These are phyloP conservation scores for Solanum chilense DNA, from an alignment of 257 asterid genomes.

Conservation along the genomic window DNA sequence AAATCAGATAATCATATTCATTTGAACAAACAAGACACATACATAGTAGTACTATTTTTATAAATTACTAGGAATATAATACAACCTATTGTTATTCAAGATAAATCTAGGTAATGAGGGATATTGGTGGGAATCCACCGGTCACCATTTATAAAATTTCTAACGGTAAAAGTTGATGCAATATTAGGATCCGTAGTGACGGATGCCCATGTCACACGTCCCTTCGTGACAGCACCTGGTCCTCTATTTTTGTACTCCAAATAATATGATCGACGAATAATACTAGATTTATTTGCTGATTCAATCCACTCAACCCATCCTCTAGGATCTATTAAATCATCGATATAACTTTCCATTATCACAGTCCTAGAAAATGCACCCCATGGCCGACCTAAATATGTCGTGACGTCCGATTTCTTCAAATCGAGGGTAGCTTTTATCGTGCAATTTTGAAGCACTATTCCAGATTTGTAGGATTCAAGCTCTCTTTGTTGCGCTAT, in stretches of 20 bases:
- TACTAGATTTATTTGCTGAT: not conserved
- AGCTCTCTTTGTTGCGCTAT: not conserved
- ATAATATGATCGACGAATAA: not conserved
- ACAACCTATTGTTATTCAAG: not conserved
- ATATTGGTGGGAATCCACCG: not conserved
- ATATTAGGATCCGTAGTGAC: not conserved
- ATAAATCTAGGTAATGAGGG: not conserved
- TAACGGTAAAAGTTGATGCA: not conserved
- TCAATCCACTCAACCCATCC: not conserved
- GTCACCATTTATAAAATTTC: not conserved
- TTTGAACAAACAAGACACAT: no score
- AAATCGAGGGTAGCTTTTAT: not conserved
- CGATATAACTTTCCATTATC: not conserved
- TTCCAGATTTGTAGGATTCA: not conserved
- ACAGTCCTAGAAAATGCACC: not conserved
- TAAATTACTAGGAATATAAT: no score
- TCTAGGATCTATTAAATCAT: not conserved
- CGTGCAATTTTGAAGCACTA: not conserved
- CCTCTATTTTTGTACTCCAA: not conserved
- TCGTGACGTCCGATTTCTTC: not conserved
- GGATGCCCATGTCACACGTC: not conserved
- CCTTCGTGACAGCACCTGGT: not conserved
- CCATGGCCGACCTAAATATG: conserved; percentile 12
- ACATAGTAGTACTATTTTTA: no score
- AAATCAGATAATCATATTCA: no score